phyloP scores from a whole-genome alignment of 2,329 filamentous ascomycete genomes.

The Aspergillus sp. region DNA sequence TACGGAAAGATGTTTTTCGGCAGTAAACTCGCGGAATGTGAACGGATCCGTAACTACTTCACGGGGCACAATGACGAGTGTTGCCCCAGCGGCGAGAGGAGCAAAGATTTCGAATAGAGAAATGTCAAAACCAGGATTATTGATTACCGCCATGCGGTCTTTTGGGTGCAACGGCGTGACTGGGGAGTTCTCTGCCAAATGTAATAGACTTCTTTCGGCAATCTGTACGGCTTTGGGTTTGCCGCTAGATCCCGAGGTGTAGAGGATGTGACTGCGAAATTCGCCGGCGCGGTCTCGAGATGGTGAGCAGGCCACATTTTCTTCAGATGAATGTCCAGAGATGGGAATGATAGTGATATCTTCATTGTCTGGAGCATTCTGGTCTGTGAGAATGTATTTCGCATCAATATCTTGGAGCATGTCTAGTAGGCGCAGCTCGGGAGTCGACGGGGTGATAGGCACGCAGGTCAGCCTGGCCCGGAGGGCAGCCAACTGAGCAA shows the following conservation, averaged over 20 bases:
- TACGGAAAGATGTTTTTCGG: background rate
- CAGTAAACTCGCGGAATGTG: slow-evolving; percentile 6
- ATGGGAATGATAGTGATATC: slow-evolving; percentile 3
- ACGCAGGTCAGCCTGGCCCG: slow-evolving; percentile 8
- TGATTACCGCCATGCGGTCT: slow-evolving; percentile 13
- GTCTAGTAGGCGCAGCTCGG: slow-evolving; percentile 1
- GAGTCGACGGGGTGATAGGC: slow-evolving; percentile 2
- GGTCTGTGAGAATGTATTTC: slow-evolving; percentile 4
- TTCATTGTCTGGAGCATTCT: background rate
- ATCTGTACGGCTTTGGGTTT: slow-evolving; percentile 77
- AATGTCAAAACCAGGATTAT: slow-evolving; percentile 18
- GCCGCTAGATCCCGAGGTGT: slow-evolving; percentile 67
- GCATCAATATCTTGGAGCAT: slow-evolving; percentile 3
- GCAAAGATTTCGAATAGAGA: slow-evolving; percentile 12
- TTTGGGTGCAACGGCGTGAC: slow-evolving; percentile 9
- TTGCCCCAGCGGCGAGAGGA: slow-evolving; percentile 10
- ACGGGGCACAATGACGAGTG: slow-evolving; percentile 11
- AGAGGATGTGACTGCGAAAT: slow-evolving; percentile 39
- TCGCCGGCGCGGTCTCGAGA: background rate
- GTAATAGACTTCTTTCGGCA: slow-evolving; percentile 50
- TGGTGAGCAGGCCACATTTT: background rate
- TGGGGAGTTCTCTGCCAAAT: slow-evolving; percentile 3
- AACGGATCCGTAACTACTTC: slow-evolving; percentile 9
- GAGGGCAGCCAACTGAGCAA: slow-evolving; percentile 10
- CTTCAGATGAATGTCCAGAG: background rate